Base-by-base conservation (phyloP, 169 alveolate genomes). In the Plasmodium inui region DNA sequence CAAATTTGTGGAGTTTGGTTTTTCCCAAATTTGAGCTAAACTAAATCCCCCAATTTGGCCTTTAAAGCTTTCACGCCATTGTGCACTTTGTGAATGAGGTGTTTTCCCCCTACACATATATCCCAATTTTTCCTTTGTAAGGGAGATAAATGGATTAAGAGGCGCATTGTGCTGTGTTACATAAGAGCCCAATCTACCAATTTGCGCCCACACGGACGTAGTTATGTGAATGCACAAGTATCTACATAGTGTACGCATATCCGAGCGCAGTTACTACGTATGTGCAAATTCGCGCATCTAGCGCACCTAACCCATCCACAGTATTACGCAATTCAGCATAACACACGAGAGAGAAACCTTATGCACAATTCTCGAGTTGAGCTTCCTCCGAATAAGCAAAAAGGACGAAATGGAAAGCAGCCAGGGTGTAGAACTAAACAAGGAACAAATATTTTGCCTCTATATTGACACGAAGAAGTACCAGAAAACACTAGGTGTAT, bases 401-500 rank as follows among this genome's bases (percentile, higher is more conserved):
- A 55, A 83, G 41, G 39, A 74, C 55, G 67, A 74, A 74, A 88
- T 88, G 94, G 94, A 88, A 79, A 79, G 79, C 73, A 34, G 32
- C 14, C 90, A 88, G 71, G 72, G 19, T 1, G 46, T 39, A 8
- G 94, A 88, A 80, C 7, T 88, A 61, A 88, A 73, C 55, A 83
- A 88, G 32, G 94, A 88, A 22, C 82, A 76, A 41, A 88, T 88
- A 72, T 57, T 79, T 50, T 88, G 94, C 30, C 34, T 88, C 53
- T 88, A 32, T n/a, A 79, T 88, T 61, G 94, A 88, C 82, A 88
- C 94, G 55, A 88, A 79, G 53, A 88, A 61, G 82, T 88, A 88
- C 82, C 94, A 88, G 89, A 88, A 88, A 88, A 78, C 39, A 19
- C 9, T 88, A 61, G 94, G 94, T 88, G 94, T 88, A 26, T 88